Conservation (phyloP, 163 green algal genomes). For the Chlamydomonas reinhardtii region DNA sequence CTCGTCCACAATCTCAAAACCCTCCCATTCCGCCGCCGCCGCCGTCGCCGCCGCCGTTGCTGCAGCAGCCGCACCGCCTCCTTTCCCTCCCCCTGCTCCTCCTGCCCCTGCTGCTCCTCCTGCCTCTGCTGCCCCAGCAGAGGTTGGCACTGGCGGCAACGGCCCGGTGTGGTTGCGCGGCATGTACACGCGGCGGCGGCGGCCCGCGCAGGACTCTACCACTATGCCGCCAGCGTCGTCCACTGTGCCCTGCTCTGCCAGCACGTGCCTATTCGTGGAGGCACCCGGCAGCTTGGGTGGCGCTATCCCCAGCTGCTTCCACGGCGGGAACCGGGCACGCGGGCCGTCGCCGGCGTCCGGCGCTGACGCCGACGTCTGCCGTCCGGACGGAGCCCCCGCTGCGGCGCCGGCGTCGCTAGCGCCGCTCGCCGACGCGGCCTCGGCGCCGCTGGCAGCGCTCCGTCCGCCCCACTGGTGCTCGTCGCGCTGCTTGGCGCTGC, state of each 20-base stretch:
- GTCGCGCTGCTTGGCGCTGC: too few species aligned
- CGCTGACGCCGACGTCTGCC: not conserved
- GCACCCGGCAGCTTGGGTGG: not conserved
- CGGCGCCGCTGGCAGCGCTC: too few species aligned
- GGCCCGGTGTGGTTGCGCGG: not conserved
- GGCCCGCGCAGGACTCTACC: constrained; percentile 60
- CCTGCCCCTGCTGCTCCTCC: too few species aligned
- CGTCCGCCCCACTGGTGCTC: too few species aligned
- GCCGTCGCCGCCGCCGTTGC: not conserved
- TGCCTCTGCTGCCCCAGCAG: too few species aligned
- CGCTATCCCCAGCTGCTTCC: not conserved
- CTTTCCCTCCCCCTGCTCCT: too few species aligned
- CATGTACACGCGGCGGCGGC: constrained; percentile 68
- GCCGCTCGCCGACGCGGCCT: too few species aligned
- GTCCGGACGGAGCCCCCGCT: too few species aligned
- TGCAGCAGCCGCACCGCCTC: too few species aligned
- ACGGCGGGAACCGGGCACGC: constrained; percentile 16
- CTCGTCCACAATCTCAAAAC: constrained; percentile 75
- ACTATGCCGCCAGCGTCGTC: constrained; percentile 45
- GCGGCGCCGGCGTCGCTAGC: too few species aligned
- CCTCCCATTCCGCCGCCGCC: constrained; percentile 4
- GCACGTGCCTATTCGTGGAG: constrained; percentile 9
- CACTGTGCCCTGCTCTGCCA: constrained; percentile 17
- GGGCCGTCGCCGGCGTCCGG: not conserved
- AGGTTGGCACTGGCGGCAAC: too few species aligned